Evolutionary conservation across 2,329 filamentous ascomycete genomes (phyloP).

Genomic region (Sporothrix sp.): DNA sequence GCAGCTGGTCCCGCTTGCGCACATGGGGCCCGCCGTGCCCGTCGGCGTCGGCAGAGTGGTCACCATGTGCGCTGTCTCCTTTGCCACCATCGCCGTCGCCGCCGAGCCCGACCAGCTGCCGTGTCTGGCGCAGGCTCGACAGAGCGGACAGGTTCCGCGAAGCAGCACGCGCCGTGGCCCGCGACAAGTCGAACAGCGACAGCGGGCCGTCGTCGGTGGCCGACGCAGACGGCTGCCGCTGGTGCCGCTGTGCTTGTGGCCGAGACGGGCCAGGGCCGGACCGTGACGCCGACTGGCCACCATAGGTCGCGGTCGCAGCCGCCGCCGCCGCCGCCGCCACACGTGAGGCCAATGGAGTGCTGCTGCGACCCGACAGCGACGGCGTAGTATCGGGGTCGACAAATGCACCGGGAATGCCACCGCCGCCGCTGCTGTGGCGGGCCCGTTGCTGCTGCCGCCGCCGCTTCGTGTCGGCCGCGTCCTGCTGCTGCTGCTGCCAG

Average conservation of each 20-base stretch:
- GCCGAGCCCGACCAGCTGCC: slow-evolving; percentile 20
- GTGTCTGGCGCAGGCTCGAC: slow-evolving; percentile 39
- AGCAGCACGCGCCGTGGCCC: slow-evolving; percentile 50
- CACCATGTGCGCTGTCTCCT: slow-evolving; percentile 9
- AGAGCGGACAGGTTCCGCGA: slow-evolving; percentile 49
- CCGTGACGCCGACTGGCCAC: slow-evolving; percentile 21
- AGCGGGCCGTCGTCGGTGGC: slow-evolving; percentile 46
- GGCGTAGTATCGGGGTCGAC: slow-evolving; percentile 18
- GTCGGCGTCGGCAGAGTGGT: slow-evolving; percentile 7
- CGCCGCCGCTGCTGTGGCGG: not conserved
- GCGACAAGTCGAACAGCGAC: slow-evolving; percentile 55
- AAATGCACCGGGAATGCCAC: slow-evolving; percentile 46
- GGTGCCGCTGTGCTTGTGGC: slow-evolving; percentile 5
- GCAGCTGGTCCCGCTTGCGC: slow-evolving; percentile 62
- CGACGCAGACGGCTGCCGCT: slow-evolving; percentile 19
- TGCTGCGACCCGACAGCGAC: slow-evolving; percentile 5
- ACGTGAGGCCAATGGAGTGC: slow-evolving; percentile 10
- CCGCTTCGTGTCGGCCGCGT: not conserved
- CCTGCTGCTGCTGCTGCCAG: slow-evolving; percentile 30
- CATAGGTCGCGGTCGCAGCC: slow-evolving; percentile 21
- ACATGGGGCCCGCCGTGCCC: slow-evolving; percentile 24
- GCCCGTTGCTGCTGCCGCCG: not conserved
- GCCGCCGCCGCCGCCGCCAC: slow-evolving; percentile 18
- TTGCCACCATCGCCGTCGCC: slow-evolving; percentile 22
- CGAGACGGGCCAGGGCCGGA: not conserved